phyloP scores from a whole-genome alignment of 2,329 filamentous ascomycete species.

The Tolypocladium guangdongense region DNA sequence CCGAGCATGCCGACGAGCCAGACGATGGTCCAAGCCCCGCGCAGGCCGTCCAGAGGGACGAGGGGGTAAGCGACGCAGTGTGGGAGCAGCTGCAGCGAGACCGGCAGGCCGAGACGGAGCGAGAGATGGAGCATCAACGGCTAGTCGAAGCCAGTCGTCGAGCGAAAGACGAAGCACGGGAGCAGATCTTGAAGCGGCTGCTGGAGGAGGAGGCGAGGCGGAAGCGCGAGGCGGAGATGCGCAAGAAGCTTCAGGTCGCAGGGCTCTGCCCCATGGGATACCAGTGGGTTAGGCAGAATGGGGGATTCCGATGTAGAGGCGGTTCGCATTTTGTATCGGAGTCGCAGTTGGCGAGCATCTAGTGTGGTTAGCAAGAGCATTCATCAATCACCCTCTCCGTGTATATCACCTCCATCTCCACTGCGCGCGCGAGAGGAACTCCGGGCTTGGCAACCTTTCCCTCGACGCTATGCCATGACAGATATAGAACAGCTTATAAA shows the following conservation, averaged over 20 bases:
- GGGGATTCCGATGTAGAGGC: constrained; percentile 52
- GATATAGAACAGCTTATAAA: too few species aligned
- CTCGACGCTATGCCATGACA: too few species aligned
- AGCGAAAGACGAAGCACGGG: constrained; percentile 14
- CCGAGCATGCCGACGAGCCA: constrained; percentile 2
- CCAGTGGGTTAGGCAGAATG: constrained; percentile 47
- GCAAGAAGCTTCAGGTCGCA: constrained; percentile 35
- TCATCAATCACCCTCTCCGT: too few species aligned
- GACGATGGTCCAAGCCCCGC: constrained; percentile 7
- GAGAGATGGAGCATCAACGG: constrained; percentile 24
- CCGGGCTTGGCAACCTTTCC: too few species aligned
- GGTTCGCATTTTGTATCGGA: constrained; percentile 39
- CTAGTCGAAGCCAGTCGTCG: constrained; percentile 18
- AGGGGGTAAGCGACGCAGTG: constrained; percentile 45
- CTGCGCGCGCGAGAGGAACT: too few species aligned
- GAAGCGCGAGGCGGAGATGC: constrained; percentile 23
- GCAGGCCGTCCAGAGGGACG: constrained; percentile 28
- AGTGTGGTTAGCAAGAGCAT: too few species aligned
- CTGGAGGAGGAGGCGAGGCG: constrained; percentile 26
- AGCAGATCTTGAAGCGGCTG: constrained; percentile 24
- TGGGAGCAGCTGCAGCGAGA: constrained; percentile 52
- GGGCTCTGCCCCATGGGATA: constrained; percentile 48
- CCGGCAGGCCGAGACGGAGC: constrained; percentile 21
- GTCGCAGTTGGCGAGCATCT: too few species aligned
- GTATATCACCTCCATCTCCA: too few species aligned